Base-by-base conservation (phyloP, 306 rosid species). In the Nissolia schottii region DNA sequence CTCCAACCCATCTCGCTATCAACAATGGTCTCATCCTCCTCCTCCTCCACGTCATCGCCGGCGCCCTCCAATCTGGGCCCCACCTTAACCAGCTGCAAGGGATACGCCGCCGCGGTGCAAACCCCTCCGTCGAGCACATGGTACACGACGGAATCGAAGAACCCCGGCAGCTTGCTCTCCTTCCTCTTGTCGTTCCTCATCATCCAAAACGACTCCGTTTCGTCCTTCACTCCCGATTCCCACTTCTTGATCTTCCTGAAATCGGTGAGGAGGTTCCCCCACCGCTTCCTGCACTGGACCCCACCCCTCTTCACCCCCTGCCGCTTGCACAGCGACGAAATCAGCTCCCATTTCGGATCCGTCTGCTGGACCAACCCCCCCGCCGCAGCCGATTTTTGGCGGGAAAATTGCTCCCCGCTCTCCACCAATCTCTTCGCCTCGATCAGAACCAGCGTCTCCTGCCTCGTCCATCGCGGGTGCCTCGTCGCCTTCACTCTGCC, bases 231-330 rank as follows among this genome's bases (percentile, higher is more conserved):
- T 16, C 8, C 1, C 0, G 84, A 22, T 23, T 85, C 86, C 84
- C 86, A 85, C 59, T 68, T 85, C 77, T 85, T 81, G 31, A 85
- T 85, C 79, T 81, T 85, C 75, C 77, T 79, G 82, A 48, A 85
- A 11, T 85, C 89, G 48, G 84, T 67, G 3, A 85, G 76, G 18
- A 85, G 89, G 23, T 81, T 85, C 12, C 89, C 79, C 86, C 86
- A 85, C 3, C 89, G 67, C 18, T 85, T 85, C 12, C 86, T 51
- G 46, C 88, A 85, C 82, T 85, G 88, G 24, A 71, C 76, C 11
- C 86, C 73, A 0, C 80, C 88, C 43, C 88, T 79, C 57, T 79
- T 65, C n/a, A 85, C 88, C 4, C 86, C 88, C 8, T 50, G 82
- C 25, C 76, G 78, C 24, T 75, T 77, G 15, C 86, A 85, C 20